Evolutionary conservation across 441 rosid genomes (phyloP), one percentile per base, ranked within the genome.

Genomic region (Isatis lusitanica): DNA sequence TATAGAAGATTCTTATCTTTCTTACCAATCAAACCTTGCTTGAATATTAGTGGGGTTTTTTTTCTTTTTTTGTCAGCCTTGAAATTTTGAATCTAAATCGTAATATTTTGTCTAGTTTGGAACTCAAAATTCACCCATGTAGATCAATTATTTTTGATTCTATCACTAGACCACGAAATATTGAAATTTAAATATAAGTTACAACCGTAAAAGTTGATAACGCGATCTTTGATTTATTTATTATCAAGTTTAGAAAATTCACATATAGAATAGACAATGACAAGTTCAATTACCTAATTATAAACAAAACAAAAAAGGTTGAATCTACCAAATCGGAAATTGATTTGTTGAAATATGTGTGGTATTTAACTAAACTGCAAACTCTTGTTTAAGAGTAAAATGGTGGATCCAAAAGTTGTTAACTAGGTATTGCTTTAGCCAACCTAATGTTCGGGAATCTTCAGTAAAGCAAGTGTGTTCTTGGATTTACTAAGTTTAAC

Each of bases 391-490:
- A 24, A 7, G 58, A 21, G 46, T 17, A 72, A 43, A 72, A 30
- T 35, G 42, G 72, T 66, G 56, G 60, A 57, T 73, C 42, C 60
- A 30, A 39, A 28, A 50, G 62, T 47, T 74, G 67, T 30, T 74
- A 36, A 18, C 44, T 73, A 73, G 16, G 42, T 56, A 35, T 56
- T 35, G 57, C 24, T 35, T 15, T 55, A 55, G 64, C 50, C 50
- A 56, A 65, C 71, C 77, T 66, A 47, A 47, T 58, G 43, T 7
- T 11, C 17, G 26, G 26, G 61, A 47, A 57, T 66, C 53, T 30
- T 6, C 28, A 12, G 17, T 35, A 59, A 48, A 50, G 40, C 62
- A 39, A 67, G 60, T 21, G 39, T 58, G 55, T 18, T 59, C 17
- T 66, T 30, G 24, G 55, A 39, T 38, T 30, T 59, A 59, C 39